Evolutionary conservation across 768 basidiomycete genomes (phyloP).

Genomic region (Lepiota brunneoincarnata): DNA sequence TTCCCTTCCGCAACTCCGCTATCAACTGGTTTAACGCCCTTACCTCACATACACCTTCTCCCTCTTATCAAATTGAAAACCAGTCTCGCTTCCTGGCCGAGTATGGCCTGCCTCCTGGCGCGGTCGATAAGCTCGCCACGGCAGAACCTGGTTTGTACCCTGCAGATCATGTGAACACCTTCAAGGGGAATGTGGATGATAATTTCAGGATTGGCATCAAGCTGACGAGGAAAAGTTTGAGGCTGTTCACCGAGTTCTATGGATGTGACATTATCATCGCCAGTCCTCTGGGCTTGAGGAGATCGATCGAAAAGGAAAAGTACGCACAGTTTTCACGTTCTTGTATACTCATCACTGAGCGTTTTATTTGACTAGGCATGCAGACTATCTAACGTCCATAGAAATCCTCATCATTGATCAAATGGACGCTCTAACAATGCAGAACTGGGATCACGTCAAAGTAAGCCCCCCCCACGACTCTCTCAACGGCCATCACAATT

Average conservation of each 20-base stretch:
- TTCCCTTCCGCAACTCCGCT: conserved; percentile 91
- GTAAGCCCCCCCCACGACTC: conserved; percentile 34
- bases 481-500: neutral
- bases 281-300: conserved; percentile 87
- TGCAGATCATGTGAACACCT: conserved; percentile 86
- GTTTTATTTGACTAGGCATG: conserved; percentile 46
- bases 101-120: conserved; percentile 78
- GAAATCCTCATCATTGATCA: conserved; percentile 92
- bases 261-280: conserved; percentile 89
- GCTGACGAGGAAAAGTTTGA: conserved; percentile 87
- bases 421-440: conserved; percentile 91
- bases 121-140: conserved; percentile 74
- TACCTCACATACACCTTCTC: conserved; percentile 68
- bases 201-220: conserved; percentile 92
- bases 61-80: conserved; percentile 84
- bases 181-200: conserved; percentile 97
- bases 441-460: conserved; percentile 99
- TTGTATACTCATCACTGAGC: neutral
- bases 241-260: conserved; percentile 90
- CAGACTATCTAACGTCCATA: conserved; percentile 91
- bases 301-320: conserved; percentile 95
- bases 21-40: conserved; percentile 80
- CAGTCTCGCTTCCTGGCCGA: conserved; percentile 77
- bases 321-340: conserved; percentile 33
- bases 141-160: conserved; percentile 80